Evolutionary conservation across 768 basidiomycete genomes (phyloP), one percentile per base, ranked within the genome.

Genomic region (Phaffia australis): DNA sequence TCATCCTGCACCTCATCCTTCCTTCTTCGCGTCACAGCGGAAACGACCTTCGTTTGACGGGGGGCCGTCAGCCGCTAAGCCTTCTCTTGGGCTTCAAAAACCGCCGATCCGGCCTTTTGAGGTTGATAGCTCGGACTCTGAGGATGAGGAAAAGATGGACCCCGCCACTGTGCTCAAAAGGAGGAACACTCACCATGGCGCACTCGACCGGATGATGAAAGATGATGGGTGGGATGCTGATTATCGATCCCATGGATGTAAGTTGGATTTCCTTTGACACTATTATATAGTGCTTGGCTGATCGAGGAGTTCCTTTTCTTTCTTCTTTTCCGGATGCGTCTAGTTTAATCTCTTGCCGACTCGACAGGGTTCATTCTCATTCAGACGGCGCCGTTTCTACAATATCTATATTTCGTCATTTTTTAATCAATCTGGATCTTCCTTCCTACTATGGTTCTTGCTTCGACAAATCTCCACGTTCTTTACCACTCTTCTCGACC

Each of bases 181-280:
- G 21, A 56, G 67, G 42, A 64, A 63, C 42, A 69, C 67, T 1
- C 63, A 64, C 27, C 46, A 65, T 32, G 64, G 64, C 15, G 49
- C 42, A 11, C 35, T 65, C 35, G 50, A 48, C 29, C n/a, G 29
- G 15, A 59, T 65, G 35, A 15, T 63, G 18, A 56, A 27, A 5
- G 60, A 69, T 47, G 18, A 52, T 35, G 67, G 67, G 7, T 69
- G 67, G 67, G 67, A 69, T n/a, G 63, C 67, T 25, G 67, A 69
- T 48, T 69, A 69, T 49, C 61, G 61, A 14, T 57, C 62, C 11
- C 57, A 57, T 21, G 67, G 67, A 19, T 69, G 54, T 59, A 30
- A 64, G 57, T 64, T n/a, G 1, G 3, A 1, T 11, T n/a, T 7
- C 23, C 32, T 60, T 27, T 63, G 61, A 51, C 61, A 3, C 27